A percentile compares a stretch with the other conserved stretches of the same genome.
Conservation (phyloP, 140 eudicot genomes). For the Oenanthe javanica region DNA sequence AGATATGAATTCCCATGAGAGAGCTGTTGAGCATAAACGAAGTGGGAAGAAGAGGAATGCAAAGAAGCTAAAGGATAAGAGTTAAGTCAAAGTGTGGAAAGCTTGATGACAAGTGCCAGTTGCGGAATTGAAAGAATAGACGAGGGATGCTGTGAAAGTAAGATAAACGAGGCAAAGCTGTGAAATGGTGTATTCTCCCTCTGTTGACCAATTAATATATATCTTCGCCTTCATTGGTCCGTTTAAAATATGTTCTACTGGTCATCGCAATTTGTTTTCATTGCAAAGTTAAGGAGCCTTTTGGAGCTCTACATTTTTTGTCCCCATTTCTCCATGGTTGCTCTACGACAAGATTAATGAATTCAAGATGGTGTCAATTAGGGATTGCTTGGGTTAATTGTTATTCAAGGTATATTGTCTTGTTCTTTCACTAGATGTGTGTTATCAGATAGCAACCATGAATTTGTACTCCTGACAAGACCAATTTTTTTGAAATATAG, state of each 20-base stretch:
- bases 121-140: not conserved
- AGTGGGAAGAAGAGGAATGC: conserved; percentile 4
- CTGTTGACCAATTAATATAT: not conserved
- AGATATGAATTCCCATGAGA: conserved; percentile 40
- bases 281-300: not conserved
- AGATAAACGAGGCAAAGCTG: not conserved
- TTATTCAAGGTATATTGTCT: not conserved
- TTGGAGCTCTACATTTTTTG: not conserved
- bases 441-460: not conserved
- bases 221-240: not conserved
- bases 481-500: not conserved
- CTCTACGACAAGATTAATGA: not conserved
- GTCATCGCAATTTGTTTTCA: not conserved
- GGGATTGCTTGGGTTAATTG: not conserved
- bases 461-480: not conserved
- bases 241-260: not conserved
- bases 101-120: not conserved
- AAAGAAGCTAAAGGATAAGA: not conserved
- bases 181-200: not conserved
- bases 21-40: conserved; percentile 24
- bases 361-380: not conserved
- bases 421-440: not conserved
- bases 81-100: not conserved
- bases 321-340: not conserved
- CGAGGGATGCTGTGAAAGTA: not conserved